phyloP scores from a whole-genome alignment of 2,329 filamentous ascomycete species.

The Aaosphaeria pasadenensis region DNA sequence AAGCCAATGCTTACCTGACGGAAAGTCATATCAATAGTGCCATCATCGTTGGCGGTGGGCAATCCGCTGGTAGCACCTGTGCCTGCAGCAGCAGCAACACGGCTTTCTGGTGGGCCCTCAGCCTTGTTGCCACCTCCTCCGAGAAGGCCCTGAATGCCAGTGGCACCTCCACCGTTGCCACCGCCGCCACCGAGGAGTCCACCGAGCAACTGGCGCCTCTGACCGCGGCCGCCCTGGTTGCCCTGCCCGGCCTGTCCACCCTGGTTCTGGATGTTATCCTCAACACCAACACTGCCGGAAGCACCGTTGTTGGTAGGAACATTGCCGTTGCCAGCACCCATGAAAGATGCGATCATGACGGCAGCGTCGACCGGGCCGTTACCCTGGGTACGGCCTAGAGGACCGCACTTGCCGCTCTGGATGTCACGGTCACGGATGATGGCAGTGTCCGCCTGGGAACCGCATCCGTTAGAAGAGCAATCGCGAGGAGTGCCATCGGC shows the following conservation, averaged over 20 bases:
- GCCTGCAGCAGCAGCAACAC: constrained; percentile 55
- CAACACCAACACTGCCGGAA: constrained; percentile 27
- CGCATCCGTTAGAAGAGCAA: constrained; percentile 58
- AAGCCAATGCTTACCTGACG: constrained; percentile 46
- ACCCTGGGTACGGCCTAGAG: constrained; percentile 62
- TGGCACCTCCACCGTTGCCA: constrained; percentile 21
- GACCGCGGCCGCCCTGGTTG: not conserved
- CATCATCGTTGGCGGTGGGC: constrained; percentile 60
- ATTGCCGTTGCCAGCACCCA: constrained; percentile 37
- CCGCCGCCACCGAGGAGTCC: constrained; percentile 27
- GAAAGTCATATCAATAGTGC: constrained; percentile 61
- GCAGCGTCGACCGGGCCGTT: constrained; percentile 60
- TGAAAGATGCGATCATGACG: constrained; percentile 60
- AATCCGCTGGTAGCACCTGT: constrained; percentile 53
- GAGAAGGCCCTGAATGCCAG: constrained; percentile 27
- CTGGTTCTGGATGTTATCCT: constrained; percentile 23
- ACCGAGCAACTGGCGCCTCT: constrained; percentile 31
- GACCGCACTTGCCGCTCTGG: constrained; percentile 49
- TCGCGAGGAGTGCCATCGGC: constrained; percentile 67
- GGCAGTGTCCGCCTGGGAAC: constrained; percentile 64
- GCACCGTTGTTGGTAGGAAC: constrained; percentile 30
- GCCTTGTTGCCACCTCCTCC: constrained; percentile 47
- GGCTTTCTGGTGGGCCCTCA: constrained; percentile 48
- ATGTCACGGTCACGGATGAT: constrained; percentile 65
- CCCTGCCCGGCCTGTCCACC: not conserved